These are phyloP conservation scores for Phytophthora cactorum DNA, from an alignment of 352 stramenopile genomes.

Conservation along the genomic window DNA sequence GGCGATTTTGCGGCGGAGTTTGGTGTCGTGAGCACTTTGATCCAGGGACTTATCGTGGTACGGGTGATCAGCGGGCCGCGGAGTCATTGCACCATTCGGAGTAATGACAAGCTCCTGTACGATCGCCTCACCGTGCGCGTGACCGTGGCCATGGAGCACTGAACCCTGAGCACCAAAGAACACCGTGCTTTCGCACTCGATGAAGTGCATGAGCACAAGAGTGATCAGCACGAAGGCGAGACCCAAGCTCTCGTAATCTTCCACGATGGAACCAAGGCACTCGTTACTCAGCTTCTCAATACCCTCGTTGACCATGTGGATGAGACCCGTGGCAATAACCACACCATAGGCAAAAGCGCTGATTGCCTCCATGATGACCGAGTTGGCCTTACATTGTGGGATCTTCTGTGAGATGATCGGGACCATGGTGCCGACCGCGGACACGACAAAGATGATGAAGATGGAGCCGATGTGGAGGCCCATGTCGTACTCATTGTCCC, in stretches of 20 bases:
- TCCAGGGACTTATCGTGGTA: constrained; percentile 24
- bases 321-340: constrained; percentile 69
- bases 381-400: constrained; percentile 40
- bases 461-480: constrained; percentile 54
- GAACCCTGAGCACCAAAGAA: constrained; percentile 48
- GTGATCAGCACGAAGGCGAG: constrained; percentile 67
- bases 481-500: constrained; percentile 54
- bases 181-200: constrained; percentile 67
- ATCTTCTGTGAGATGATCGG: constrained; percentile 54
- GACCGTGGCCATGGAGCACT: constrained; percentile 38
- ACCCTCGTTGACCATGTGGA: constrained; percentile 78
- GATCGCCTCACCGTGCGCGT: constrained; percentile 31
- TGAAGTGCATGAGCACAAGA: constrained; percentile 68
- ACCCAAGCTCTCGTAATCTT: constrained; percentile 60
- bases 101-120: constrained; percentile 24
- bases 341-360: constrained; percentile 71
- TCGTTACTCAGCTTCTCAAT: constrained; percentile 63
- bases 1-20: constrained; percentile 47
- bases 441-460: constrained; percentile 66
- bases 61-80: constrained; percentile 18
- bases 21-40: constrained; percentile 11
- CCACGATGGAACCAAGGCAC: constrained; percentile 55
- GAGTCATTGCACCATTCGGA: constrained; percentile 19
- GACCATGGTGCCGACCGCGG: constrained; percentile 45
- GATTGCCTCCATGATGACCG: constrained; percentile 56